Base-by-base conservation (phyloP, 225 moss, liverwort and hornwort species). In the Antitrichia curtipendula region DNA sequence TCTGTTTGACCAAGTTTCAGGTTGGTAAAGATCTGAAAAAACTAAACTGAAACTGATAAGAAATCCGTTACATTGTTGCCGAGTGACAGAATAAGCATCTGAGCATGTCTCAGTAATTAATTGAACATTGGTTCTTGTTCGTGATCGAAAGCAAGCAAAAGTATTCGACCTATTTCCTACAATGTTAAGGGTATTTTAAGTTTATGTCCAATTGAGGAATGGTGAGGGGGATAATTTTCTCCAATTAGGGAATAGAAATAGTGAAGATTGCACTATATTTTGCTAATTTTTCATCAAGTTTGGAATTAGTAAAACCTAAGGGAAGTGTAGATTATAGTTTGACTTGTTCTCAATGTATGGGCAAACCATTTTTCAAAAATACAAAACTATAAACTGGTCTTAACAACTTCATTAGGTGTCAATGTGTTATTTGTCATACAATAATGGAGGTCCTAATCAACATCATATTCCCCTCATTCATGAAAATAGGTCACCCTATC, bases 281-380 rank as follows among this genome's bases (percentile, higher is more conserved):
- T 66, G 20, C 21, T 21, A 22, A 34, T 66, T 11, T 34, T 66
- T 21, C 36, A 34, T n/a, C 20, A 65, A 65, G 11, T n/a, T 20
- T 36, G n/a, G 7, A 66, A 21, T 66, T n/a, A 18, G 3, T 20
- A n/a, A 1, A n/a, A 11, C 21, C 12, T 21, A 66, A n/a, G 1
- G 1, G 10, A n/a, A n/a, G 3, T 11, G 5, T 21, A 66, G 6
- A n/a, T 6, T n/a, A 21, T 0, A 65, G 1, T 34, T 1, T 0
- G 1, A 66, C 2, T 66, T n/a, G 22, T n/a, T 22, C 21, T 66
- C 3, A 0, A 36, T 36, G 20, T 10, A 20, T 65, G 16, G 36
- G 65, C 8, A 8, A 65, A 65, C 1, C 10, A 65, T 36, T 64
- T 65, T 5, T 2, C 0, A 19, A 10, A 36, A 36, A 1, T 1